Evolutionary conservation across 2,329 filamentous ascomycete genomes (phyloP).

Genomic region (Clarireedia hainanense): DNA sequence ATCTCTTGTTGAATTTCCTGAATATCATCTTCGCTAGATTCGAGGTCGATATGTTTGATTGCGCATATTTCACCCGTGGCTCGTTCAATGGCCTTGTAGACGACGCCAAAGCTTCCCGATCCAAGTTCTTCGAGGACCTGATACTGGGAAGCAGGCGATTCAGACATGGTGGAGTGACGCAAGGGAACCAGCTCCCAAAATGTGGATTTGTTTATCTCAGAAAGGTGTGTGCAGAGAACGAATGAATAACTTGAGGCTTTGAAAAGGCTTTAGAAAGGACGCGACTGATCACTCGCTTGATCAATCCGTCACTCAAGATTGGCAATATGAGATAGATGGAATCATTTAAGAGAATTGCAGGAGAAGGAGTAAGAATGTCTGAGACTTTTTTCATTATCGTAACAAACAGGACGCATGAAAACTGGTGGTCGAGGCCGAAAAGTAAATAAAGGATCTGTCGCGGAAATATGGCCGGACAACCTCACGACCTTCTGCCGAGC

Average conservation of each 20-base stretch:
- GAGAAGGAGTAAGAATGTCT: no score
- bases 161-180: neutral
- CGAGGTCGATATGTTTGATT: constrained; percentile 98
- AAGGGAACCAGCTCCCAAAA: neutral
- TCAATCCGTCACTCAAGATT: neutral
- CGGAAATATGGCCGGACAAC: no score
- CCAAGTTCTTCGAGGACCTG: constrained; percentile 94
- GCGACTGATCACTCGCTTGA: neutral
- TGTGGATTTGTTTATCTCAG: neutral
- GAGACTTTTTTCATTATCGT: no score
- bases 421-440: no score
- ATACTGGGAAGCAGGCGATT: constrained; percentile 62
- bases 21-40: constrained; percentile 97
- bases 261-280: no score
- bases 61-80: constrained; percentile 87
- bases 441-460: no score
- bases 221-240: neutral
- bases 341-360: no score
- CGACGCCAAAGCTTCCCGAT: constrained; percentile 81
- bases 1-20: constrained; percentile 98
- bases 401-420: no score
- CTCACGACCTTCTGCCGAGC: no score
- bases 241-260: neutral
- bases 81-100: constrained; percentile 94
- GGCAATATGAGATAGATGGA: no score